Evolutionary conservation across 2,329 filamentous ascomycete species (phyloP), one percentile per base, ranked within the genome.

Genomic region (Pseudogymnoascus sp.): DNA sequence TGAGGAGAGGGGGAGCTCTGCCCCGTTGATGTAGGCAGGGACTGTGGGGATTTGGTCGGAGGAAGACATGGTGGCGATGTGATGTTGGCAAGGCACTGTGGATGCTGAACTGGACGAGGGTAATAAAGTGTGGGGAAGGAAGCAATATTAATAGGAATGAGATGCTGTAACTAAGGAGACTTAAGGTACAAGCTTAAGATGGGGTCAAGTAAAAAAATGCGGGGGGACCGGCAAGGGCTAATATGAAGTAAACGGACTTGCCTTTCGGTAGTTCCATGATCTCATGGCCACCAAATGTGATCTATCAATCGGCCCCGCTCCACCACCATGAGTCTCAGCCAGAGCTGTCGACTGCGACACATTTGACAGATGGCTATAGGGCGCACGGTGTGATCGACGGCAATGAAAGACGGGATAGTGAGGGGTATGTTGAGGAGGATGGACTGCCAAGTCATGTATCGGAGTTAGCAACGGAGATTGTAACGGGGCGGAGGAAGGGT

Each of bases 1-100:
- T 36, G 75, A 78, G 1, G 73, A 69, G 2, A 82, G 78, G 5
- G 69, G 73, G 62, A 79, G 71, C 63, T 84, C 78, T 68, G 74
- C 68, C 51, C 78, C 78, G 64, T 76, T 73, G 63, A 81, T 78
- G 63, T 79, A 66, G 59, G 80, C 75, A 2, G 79, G 78, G 8
- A 79, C 73, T 11, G 67, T 68, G 63, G 64, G 61, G 26, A 60
- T 60, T 18, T 54, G 47, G n/a, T 16, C 47, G 29, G 51, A 34
- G 29, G 51, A 11, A 34, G 51, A 34, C 51, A 57, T 57, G 6
- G 16, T 34, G 4, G 16, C 5, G 29, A 10, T 18, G n/a, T 57
- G 29, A 8, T 57, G n/a, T 34, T 57, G n/a, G 26, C 7, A 34
- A 18, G 51, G 29, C 4, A n/a, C 51, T 34, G 16, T 34, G 4